Evolutionary conservation across 2,329 filamentous ascomycete species (phyloP).

Genomic region (Colletotrichum echinochloae): DNA sequence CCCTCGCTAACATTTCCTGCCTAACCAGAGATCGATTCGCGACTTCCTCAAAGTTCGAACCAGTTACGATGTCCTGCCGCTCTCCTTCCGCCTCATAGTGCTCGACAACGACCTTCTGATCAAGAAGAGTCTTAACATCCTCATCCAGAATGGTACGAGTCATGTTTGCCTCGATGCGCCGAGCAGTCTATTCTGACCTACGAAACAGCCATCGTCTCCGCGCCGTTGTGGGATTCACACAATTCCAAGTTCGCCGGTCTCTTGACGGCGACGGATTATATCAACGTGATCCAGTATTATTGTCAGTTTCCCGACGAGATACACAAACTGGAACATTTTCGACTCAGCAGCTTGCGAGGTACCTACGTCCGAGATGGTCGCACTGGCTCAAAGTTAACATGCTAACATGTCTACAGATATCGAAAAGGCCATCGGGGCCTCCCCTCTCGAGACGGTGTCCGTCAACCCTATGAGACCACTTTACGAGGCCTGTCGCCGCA

Average conservation of each 20-base stretch:
- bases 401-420: conserved; percentile 72
- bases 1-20: conserved; percentile 30
- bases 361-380: conserved; percentile 45
- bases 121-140: conserved; percentile 95
- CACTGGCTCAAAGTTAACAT: conserved; percentile 15
- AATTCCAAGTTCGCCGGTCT: conserved; percentile 94
- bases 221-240: conserved; percentile 95
- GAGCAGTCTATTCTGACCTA: conserved; percentile 29
- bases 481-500: conserved; percentile 94
- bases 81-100: conserved; percentile 95
- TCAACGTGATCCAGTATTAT: conserved; percentile 99
- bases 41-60: conserved; percentile 96
- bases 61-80: conserved; percentile 96
- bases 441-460: conserved; percentile 94
- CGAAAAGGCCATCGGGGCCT: conserved; percentile 91
- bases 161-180: conserved; percentile 32
- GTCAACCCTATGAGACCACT: conserved; percentile 90
- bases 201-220: conserved; percentile 88
- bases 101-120: conserved; percentile 96
- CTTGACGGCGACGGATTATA: conserved; percentile 95
- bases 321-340: conserved; percentile 91
- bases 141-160: conserved; percentile 88
- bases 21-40: conserved; percentile 82
- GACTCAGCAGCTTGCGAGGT: conserved; percentile 92
- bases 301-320: conserved; percentile 95